phyloP scores from a whole-genome alignment of 1,284 basidiomycete species.

The Fomitopsis betulina region DNA sequence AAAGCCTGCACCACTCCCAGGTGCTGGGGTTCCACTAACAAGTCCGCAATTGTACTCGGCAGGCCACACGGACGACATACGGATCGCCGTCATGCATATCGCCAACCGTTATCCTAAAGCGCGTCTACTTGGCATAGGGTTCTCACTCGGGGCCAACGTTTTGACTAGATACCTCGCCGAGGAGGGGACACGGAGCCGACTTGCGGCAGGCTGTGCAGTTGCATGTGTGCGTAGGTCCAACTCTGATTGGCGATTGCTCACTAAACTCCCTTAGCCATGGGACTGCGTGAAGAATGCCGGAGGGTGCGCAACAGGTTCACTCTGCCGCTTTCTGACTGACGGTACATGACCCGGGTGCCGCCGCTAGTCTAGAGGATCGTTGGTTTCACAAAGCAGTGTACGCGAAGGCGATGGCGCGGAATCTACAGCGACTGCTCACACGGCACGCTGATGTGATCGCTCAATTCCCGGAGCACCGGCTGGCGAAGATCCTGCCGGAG shows the following conservation, averaged over 20 bases:
- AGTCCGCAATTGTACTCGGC: constrained; percentile 85
- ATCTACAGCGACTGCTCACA: constrained; percentile 66
- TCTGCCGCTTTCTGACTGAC: constrained; percentile 1
- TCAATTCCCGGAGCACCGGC: constrained; percentile 45
- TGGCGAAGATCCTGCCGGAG: constrained; percentile 43
- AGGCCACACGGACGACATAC: constrained; percentile 82
- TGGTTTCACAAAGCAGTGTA: constrained; percentile 73
- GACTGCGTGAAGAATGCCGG: constrained; percentile 59
- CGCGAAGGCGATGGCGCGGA: constrained; percentile 79
- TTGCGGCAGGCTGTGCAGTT: constrained; percentile 74
- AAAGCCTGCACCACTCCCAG: constrained; percentile 29
- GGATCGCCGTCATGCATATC: constrained; percentile 79
- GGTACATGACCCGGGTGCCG: not conserved
- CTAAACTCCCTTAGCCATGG: constrained; percentile 57
- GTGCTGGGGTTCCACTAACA: constrained; percentile 81
- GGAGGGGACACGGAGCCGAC: constrained; percentile 73
- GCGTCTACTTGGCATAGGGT: constrained; percentile 83
- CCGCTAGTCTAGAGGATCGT: constrained; percentile 53
- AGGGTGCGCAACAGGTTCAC: constrained; percentile 36
- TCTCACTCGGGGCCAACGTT: constrained; percentile 92
- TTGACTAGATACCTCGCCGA: constrained; percentile 90
- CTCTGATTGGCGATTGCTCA: not conserved
- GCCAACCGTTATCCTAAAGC: constrained; percentile 73
- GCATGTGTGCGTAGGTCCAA: constrained; percentile 60
- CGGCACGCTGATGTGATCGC: constrained; percentile 52